Conservation (phyloP, 805 yeast species). For the Saccharomycopsis sp. region DNA sequence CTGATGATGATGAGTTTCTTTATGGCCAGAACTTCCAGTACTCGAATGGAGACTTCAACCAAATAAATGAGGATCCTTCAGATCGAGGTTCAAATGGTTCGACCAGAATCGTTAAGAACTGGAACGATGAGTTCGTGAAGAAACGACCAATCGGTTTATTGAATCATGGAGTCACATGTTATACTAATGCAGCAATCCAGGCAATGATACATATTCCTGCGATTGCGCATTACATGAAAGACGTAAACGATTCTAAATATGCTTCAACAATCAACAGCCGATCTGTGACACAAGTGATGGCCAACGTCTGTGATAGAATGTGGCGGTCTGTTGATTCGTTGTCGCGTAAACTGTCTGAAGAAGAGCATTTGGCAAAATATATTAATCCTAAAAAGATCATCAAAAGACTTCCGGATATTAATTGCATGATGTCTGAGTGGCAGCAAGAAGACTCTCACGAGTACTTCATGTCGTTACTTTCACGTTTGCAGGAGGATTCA, state of each 20-base stretch:
- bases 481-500: constrained; percentile 84
- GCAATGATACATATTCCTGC: constrained; percentile 89
- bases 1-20: constrained; percentile 13
- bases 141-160: constrained; percentile 62
- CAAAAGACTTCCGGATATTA: constrained; percentile 68
- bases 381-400: constrained; percentile 74
- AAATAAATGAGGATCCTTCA: constrained; percentile 45
- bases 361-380: constrained; percentile 36
- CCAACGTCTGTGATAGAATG: constrained; percentile 63
- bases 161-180: constrained; percentile 94
- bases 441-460: constrained; percentile 98
- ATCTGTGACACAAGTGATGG: constrained; percentile 60
- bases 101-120: constrained; percentile 57
- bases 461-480: constrained; percentile 86
- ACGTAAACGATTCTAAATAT: constrained; percentile 48
- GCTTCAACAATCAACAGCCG: constrained; percentile 39
- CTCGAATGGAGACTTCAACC: constrained; percentile 39
- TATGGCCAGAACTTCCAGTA: constrained; percentile 22
- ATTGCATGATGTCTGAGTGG: constrained; percentile 96
- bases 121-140: constrained; percentile 48
- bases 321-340: constrained; percentile 35
- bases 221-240: constrained; percentile 71
- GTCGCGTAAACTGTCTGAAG: no score
- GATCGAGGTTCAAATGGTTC: constrained; percentile 64
- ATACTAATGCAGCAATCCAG: constrained; percentile 93